These are phyloP conservation scores for Paramecium caudatum DNA, from an alignment of 73 alveolate genomes.

Conservation along the genomic window DNA sequence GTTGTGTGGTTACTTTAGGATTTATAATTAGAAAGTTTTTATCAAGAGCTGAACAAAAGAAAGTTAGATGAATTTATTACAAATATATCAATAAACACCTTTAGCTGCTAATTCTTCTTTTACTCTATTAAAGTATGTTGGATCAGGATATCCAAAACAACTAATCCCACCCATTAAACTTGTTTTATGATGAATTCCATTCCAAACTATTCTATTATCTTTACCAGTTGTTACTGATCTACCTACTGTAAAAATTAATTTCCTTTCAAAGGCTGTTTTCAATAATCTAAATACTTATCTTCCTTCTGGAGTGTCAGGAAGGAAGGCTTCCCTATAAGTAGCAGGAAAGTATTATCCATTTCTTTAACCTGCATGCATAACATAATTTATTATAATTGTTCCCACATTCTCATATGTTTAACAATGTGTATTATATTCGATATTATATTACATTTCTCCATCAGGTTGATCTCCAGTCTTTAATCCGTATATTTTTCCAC, in stretches of 20 bases:
- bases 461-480: conserved; percentile 78
- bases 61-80: conserved; percentile 6
- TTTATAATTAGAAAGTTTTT: conserved; percentile 65
- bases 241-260: conserved; percentile 94
- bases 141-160: conserved; percentile 96
- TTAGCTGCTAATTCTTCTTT: conserved; percentile 92
- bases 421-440: conserved; percentile 26
- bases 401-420: conserved; percentile 46
- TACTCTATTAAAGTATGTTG: conserved; percentile 95
- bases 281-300: conserved; percentile 86
- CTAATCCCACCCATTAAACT: conserved; percentile 90
- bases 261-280: conserved; percentile 91
- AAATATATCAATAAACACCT: conserved; percentile 83
- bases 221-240: conserved; percentile 97
- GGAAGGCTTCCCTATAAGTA: conserved; percentile 60
- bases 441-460: conserved; percentile 64
- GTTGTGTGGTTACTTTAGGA: conserved; percentile 79
- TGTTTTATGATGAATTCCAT: conserved; percentile 98
- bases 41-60: conserved; percentile 61
- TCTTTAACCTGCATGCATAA: conserved; percentile 71
- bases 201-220: conserved; percentile 94
- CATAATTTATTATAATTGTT: conserved; percentile 62
- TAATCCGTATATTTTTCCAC: conserved; percentile 84
- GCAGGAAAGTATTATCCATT: conserved; percentile 57
- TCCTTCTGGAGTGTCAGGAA: conserved; percentile 73